Evolutionary conservation across 2,329 filamentous ascomycete genomes (phyloP), one percentile per base, ranked within the genome.

Genomic region (Aspergillus hortae): DNA sequence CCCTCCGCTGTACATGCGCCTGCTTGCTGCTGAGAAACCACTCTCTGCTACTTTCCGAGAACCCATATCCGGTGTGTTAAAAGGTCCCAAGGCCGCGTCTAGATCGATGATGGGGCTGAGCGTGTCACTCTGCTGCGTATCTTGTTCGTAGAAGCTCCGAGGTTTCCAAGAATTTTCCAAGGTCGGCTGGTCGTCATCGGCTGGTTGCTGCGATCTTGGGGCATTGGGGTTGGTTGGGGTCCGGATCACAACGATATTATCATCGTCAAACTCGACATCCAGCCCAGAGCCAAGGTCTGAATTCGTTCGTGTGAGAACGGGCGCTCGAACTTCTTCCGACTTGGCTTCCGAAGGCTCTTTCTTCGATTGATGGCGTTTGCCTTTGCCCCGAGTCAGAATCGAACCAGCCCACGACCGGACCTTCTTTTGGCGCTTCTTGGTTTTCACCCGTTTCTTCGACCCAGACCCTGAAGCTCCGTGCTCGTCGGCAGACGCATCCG

Each of bases 11-110:
- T 79, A 77, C 70, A 79, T 76, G 32, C 74, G 68, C 49, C 68
- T 72, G 4, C 71, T 71, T 44, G 69, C 71, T 45, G 67, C 62
- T 6, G 71, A 69, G 48, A 76, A 73, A 6, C 71, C 67, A 49
- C 67, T 72, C 21, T 63, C 61, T 3, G 65, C 55, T 52, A 61
- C 58, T 33, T 58, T 60, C 19, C 64, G 59, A 15, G 65, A 61
- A n/a, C 67, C 66, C 61, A 72, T 72, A 47, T 74, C 73, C 6
- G 75, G 73, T 0, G 91, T 95, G 63, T 95, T 94, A 71, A 96
- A 95, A 0, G 92, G 91, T 1, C 91, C 92, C 1, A 97, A 80
- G 23, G 92, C 94, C 15, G 92, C 92, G 73, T 99, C 94, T 40
- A 99, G 77, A 69, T 99, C 94, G 57, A 99, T 95, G 69, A 96